These are phyloP conservation scores for Nectriaceae sp. DNA, from an alignment of 2,329 filamentous ascomycete genomes.

Conservation along the genomic window DNA sequence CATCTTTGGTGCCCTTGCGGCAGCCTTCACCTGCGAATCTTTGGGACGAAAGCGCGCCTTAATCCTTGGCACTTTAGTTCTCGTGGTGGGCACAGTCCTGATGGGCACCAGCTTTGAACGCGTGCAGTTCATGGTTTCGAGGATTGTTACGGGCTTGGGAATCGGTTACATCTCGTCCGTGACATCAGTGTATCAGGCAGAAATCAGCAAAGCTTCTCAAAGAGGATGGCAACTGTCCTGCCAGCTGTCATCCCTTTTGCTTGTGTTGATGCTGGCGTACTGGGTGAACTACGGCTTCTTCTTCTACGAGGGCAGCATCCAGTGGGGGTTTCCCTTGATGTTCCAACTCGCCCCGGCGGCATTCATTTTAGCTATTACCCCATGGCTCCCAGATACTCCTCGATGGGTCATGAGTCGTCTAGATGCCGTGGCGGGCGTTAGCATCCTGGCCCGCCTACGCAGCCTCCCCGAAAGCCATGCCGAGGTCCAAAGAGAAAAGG, in stretches of 20 bases:
- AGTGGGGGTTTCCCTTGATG: slow-evolving; percentile 44
- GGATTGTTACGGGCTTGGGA: not conserved
- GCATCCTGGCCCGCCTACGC: slow-evolving; percentile 40
- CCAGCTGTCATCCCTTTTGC: slow-evolving; percentile 49
- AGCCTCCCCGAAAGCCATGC: slow-evolving; percentile 19
- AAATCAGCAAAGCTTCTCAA: not conserved
- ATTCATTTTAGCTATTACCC: slow-evolving; percentile 39
- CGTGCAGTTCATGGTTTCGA: not conserved
- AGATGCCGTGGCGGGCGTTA: slow-evolving; percentile 37
- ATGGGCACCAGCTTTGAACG: not conserved
- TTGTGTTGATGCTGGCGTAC: slow-evolving; percentile 46
- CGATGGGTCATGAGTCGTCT: slow-evolving; percentile 44
- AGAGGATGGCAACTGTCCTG: slow-evolving; percentile 25
- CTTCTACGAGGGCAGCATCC: slow-evolving; percentile 30
- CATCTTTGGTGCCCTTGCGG: not conserved
- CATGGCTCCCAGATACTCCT: slow-evolving; percentile 44
- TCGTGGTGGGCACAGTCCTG: not conserved
- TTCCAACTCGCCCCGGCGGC: slow-evolving; percentile 43
- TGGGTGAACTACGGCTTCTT: slow-evolving; percentile 49
- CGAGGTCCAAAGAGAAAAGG: slow-evolving; percentile 28
- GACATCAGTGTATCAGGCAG: not conserved
- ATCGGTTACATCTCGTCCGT: not conserved
- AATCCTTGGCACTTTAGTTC: not conserved
- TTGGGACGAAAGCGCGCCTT: not conserved
- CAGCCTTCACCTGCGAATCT: not conserved